Evolutionary conservation across 176 grass and related monocot genomes (phyloP).

Genomic region (Tillandsia leiboldiana): DNA sequence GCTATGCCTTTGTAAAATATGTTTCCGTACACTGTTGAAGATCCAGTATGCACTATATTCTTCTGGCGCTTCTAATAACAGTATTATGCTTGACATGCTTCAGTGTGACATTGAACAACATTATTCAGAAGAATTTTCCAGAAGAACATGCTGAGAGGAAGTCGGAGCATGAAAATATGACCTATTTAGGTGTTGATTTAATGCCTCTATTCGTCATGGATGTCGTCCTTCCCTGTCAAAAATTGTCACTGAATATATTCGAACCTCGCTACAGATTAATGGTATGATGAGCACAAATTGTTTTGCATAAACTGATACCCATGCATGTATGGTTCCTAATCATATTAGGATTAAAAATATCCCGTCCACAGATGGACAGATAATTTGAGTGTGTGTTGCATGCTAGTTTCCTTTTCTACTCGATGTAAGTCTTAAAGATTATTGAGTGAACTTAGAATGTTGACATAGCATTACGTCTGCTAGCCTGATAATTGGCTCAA

Average conservation of each 20-base stretch:
- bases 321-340: conserved; percentile 8
- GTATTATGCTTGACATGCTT: conserved; percentile 37
- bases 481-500: background rate
- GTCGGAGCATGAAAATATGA: conserved; percentile 71
- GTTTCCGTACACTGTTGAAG: background rate
- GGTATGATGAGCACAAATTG: conserved; percentile 38
- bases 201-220: conserved; percentile 99
- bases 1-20: background rate
- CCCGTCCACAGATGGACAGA: background rate
- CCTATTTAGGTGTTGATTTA: conserved; percentile 77
- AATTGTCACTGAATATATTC: conserved; percentile 97
- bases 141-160: conserved; percentile 90
- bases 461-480: background rate
- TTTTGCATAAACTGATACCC: conserved; percentile 24
- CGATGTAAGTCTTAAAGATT: background rate
- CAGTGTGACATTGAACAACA: conserved; percentile 88
- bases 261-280: conserved; percentile 99
- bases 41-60: conserved; percentile 1
- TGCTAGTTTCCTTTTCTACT: background rate
- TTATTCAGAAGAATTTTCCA: conserved; percentile 89
- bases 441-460: background rate
- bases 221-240: conserved; percentile 92
- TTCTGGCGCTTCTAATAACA: conserved; percentile 32
- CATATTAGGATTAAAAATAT: background rate
- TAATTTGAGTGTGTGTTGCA: background rate